phyloP scores from a whole-genome alignment of 768 basidiomycete species.

The Tephrocybe sp. region DNA sequence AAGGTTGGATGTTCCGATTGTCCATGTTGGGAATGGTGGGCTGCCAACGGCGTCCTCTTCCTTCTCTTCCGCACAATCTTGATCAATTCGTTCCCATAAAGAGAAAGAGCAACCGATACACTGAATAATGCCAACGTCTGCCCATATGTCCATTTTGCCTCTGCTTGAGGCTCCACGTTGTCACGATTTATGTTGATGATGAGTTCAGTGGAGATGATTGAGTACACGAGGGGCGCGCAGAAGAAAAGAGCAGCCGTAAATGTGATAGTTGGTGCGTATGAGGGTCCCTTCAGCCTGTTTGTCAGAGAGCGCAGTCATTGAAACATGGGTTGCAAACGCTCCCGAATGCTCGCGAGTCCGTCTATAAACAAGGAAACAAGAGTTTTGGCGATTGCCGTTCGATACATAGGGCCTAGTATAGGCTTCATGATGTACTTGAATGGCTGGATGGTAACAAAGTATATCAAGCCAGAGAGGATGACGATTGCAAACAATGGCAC shows the following conservation, averaged over 20 bases:
- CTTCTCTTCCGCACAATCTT: slow-evolving; percentile 1
- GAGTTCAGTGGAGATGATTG: slow-evolving; percentile 5
- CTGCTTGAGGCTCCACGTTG: background rate
- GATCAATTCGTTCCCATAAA: background rate
- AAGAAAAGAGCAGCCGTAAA: background rate
- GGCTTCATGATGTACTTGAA: no score
- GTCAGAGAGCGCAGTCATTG: background rate
- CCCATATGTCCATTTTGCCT: slow-evolving; percentile 2
- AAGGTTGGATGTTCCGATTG: no score
- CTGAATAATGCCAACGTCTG: slow-evolving; percentile 1
- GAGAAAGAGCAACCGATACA: background rate
- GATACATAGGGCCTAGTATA: no score
- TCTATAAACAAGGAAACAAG: no score
- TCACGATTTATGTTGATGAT: background rate
- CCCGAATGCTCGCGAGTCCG: no score
- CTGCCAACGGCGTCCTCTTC: no score
- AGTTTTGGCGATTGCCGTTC: no score
- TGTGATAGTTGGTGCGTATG: background rate
- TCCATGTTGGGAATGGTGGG: no score
- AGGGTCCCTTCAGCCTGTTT: background rate
- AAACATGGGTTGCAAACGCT: background rate
- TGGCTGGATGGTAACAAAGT: background rate
- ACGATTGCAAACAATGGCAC: background rate
- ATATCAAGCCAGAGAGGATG: background rate
- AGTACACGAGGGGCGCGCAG: slow-evolving; percentile 1